These are phyloP conservation scores for Fragaria vesca DNA, from an alignment of 306 rosid species.

Conservation along the genomic window DNA sequence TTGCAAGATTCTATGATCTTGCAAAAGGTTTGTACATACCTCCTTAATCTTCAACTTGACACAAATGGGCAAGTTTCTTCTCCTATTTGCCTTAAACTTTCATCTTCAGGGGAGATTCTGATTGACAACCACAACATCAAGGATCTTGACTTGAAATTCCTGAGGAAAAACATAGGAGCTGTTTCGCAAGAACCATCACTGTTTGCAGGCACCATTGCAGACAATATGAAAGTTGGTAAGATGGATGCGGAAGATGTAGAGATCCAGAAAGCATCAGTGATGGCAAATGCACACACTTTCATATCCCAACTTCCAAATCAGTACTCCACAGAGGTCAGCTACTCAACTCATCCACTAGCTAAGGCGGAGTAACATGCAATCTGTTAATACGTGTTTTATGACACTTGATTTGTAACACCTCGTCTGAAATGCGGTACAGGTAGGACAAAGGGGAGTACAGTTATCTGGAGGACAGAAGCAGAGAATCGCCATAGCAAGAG, in stretches of 20 bases:
- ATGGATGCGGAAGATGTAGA: constrained; percentile 66
- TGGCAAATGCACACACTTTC: constrained; percentile 81
- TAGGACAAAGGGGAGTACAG: constrained; percentile 83
- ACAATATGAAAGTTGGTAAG: constrained; percentile 72
- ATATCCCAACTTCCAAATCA: constrained; percentile 73
- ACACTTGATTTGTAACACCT: not conserved
- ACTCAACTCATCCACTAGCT: not conserved
- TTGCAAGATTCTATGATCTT: constrained; percentile 77
- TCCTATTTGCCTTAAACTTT: not conserved
- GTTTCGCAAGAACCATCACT: constrained; percentile 87
- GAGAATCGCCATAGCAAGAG: constrained; percentile 87
- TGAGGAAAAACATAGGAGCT: constrained; percentile 63
- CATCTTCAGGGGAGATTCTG: constrained; percentile 58
- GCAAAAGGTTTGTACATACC: constrained; percentile 41
- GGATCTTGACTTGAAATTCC: constrained; percentile 70
- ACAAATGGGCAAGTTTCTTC: not conserved
- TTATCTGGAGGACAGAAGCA: constrained; percentile 93
- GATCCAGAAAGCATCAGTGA: constrained; percentile 55
- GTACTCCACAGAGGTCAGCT: constrained; percentile 69
- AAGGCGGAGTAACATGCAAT: not conserved
- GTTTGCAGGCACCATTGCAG: constrained; percentile 66
- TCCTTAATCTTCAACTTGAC: not conserved
- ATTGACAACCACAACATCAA: constrained; percentile 62
- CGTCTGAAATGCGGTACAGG: constrained; percentile 33
- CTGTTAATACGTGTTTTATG: not conserved